Evolutionary conservation across 2,329 filamentous ascomycete genomes (phyloP).

Genomic region (Cryphonectria radicalis): DNA sequence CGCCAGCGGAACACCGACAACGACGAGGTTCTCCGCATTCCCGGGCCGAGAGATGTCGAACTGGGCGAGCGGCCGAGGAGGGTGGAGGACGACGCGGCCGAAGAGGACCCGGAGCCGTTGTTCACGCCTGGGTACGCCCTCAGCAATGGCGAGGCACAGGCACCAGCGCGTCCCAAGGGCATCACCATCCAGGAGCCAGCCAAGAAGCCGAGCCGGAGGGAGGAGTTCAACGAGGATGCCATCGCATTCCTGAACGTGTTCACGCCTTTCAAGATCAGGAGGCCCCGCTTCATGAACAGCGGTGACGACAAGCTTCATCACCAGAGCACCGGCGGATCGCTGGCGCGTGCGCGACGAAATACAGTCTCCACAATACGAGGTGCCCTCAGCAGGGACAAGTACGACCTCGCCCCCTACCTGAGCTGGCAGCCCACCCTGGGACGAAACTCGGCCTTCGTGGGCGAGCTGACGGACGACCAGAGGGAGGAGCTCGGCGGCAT

Average conservation of each 20-base stretch:
- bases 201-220: slow-evolving; percentile 45
- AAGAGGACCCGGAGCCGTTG: slow-evolving; percentile 37
- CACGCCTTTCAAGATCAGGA: slow-evolving; percentile 39
- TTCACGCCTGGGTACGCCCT: not conserved
- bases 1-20: slow-evolving; percentile 77
- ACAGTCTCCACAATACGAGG: slow-evolving; percentile 65
- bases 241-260: slow-evolving; percentile 41
- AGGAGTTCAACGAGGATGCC: slow-evolving; percentile 49
- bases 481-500: slow-evolving; percentile 95
- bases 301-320: slow-evolving; percentile 45
- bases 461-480: slow-evolving; percentile 81
- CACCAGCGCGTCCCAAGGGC: slow-evolving; percentile 32
- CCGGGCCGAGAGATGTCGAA: slow-evolving; percentile 89
- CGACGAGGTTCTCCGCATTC: slow-evolving; percentile 80
- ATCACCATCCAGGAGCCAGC: slow-evolving; percentile 72
- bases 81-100: slow-evolving; percentile 43
- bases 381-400: slow-evolving; percentile 57
- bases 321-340: slow-evolving; percentile 39
- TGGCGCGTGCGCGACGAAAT: slow-evolving; percentile 43
- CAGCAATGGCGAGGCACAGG: slow-evolving; percentile 30
- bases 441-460: slow-evolving; percentile 90
- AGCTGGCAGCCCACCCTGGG: slow-evolving; percentile 93
- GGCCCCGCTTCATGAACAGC: slow-evolving; percentile 38
- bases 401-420: slow-evolving; percentile 78
- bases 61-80: slow-evolving; percentile 72